Percentiles rank a stretch among this genome's conserved stretches.
These are phyloP conservation scores for Pinus albicaulis DNA, from an alignment of 75 land plant genomes.

Conservation along the genomic window DNA sequence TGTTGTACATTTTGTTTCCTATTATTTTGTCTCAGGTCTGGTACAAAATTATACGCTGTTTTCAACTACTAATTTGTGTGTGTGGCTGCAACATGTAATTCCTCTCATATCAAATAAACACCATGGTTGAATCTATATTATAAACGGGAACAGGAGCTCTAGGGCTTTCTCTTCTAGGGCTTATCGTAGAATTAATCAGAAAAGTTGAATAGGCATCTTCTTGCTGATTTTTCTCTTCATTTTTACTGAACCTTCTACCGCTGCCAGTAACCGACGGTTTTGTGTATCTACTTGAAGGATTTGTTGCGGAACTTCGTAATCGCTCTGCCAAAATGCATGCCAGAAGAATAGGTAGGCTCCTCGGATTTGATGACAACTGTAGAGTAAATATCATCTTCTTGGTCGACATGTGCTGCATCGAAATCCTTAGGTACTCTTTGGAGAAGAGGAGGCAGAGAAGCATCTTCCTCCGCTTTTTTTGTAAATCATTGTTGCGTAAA, in stretches of 20 bases:
- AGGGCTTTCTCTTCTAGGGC: slow-evolving; percentile 8
- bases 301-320: slow-evolving; percentile 12
- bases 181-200: slow-evolving; percentile 29
- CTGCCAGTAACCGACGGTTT: not conserved
- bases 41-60: no score
- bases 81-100: no score
- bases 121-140: slow-evolving; percentile 2
- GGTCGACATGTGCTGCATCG: slow-evolving; percentile 36
- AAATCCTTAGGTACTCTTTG: slow-evolving; percentile 82
- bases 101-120: no score
- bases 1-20: no score
- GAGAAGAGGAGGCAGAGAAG: slow-evolving; percentile 71
- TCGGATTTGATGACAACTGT: slow-evolving; percentile 41
- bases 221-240: slow-evolving; percentile 9
- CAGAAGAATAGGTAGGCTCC: slow-evolving; percentile 10
- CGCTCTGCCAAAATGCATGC: not conserved
- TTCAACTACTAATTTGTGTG: no score
- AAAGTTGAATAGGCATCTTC: slow-evolving; percentile 47
- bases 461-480: slow-evolving; percentile 15
- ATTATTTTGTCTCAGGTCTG: no score
- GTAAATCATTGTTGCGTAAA: slow-evolving; percentile 46
- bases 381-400: slow-evolving; percentile 24
- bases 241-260: not conserved
- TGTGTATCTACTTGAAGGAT: slow-evolving; percentile 4
- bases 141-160: not conserved